Conservation (phyloP, 306 rosid genomes). For the Malus fusca region DNA sequence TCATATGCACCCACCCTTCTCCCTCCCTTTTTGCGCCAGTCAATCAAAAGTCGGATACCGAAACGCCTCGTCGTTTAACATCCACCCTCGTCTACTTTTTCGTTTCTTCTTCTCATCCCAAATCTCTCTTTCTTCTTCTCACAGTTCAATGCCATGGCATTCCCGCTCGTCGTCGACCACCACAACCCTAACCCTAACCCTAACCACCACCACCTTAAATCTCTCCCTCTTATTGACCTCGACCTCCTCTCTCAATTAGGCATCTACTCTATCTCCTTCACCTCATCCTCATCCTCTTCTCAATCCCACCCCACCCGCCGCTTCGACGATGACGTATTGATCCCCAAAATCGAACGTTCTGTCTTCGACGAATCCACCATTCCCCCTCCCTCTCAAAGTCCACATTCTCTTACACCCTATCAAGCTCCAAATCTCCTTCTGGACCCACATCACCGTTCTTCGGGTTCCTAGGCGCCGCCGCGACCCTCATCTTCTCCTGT, state of each 20-base stretch:
- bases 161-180: constrained; percentile 21
- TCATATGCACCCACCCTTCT: too few species aligned
- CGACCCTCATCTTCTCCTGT: too few species aligned
- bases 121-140: background rate
- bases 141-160: constrained; percentile 37
- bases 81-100: background rate
- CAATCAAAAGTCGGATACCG: background rate
- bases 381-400: too few species aligned
- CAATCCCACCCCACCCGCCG: constrained; percentile 14
- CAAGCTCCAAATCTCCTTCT: too few species aligned
- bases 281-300: constrained; percentile 23
- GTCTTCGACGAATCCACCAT: constrained; percentile 77
- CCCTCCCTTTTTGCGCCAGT: too few species aligned
- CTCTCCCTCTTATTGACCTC: constrained; percentile 56
- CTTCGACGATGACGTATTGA: constrained; percentile 32
- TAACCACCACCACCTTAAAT: constrained; percentile 19
- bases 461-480: too few species aligned
- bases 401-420: too few species aligned
- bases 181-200: background rate
- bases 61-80: background rate
- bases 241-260: constrained; percentile 64
- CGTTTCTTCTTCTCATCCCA: background rate
- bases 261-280: constrained; percentile 50
- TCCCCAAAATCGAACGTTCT: constrained; percentile 84
- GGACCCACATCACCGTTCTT: too few species aligned